Base-by-base conservation (phyloP, 768 basidiomycete species). In the Austroboletus festivus region DNA sequence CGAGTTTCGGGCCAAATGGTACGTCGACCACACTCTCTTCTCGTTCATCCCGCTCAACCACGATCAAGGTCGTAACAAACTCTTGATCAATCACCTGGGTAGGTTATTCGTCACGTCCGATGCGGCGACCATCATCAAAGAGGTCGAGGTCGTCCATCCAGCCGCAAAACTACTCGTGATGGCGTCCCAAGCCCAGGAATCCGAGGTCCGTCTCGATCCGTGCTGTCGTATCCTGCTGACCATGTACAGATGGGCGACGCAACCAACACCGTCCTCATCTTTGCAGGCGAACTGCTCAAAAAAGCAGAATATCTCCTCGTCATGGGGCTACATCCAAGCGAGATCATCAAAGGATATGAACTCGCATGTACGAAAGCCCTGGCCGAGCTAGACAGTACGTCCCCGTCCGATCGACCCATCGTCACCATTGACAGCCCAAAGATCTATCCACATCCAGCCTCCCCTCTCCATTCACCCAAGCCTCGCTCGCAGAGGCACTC, bases 141-240 rank as follows among this genome's bases (percentile, higher is more conserved):
- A 99, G 73, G 85, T 98, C 63, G 96, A 99, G 65, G 93, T 99
- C 48, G 93, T 98, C 15, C 96, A 99, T 69, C 96, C 96, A 1
- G 96, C 95, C 5, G 96, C 94, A 26, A 99, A 98, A 66, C 75
- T 99, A n/a, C 73, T 98, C n/a, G 95, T 97, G 13, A 96, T 97
- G 93, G 92, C 93, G 22, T 91, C 89, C 22, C 93, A 97, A 62
- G 90, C 95, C 12, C 96, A 98, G 67, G 96, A 97, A 67, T 68
- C 84, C 0, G 95, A 98, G 80, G 93, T 92, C 49, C 52, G 81
- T 69, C 18, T 21, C 1, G 34, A 39, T 37, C 35, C 35, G 13
- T 37, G 7, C 35, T 18, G 6, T 11, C 20, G 38, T n/a, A n/a
- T n/a, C n/a, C 26, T 40, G 13, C 16, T 54, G 35, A 63, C 40